phyloP scores from a whole-genome alignment of 75 land plant species.

The Gnetum montanum region DNA sequence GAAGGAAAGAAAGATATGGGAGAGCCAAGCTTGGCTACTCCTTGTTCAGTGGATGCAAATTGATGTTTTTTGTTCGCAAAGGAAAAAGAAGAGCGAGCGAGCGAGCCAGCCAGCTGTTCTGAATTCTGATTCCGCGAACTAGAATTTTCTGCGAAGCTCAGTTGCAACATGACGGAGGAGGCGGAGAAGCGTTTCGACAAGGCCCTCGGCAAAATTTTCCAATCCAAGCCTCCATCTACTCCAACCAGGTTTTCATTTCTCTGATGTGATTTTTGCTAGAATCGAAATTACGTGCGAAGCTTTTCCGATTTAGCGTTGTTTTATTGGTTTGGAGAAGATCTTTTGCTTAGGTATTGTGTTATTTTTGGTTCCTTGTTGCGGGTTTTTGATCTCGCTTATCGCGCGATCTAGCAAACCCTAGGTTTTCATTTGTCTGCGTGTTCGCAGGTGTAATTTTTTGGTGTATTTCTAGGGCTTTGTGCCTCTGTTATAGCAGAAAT shows the following conservation, averaged over 20 bases:
- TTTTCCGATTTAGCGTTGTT: background rate
- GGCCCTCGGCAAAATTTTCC: slow-evolving; percentile 77
- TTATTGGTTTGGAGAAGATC: background rate
- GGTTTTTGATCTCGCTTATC: no score
- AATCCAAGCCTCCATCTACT: slow-evolving; percentile 7
- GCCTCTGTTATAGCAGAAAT: no score
- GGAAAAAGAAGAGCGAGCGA: background rate
- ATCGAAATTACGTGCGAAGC: background rate
- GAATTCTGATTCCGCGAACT: background rate
- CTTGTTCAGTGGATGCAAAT: no score
- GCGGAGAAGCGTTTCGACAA: slow-evolving; percentile 54
- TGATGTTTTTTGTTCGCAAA: no score
- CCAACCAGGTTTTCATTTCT: slow-evolving; percentile 9
- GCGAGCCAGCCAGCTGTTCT: background rate
- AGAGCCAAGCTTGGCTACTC: no score
- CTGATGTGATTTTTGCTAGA: background rate
- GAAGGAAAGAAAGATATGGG: no score
- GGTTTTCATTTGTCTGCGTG: no score
- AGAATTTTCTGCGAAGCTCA: background rate
- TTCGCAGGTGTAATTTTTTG: no score
- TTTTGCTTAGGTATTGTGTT: background rate
- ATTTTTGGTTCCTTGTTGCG: background rate
- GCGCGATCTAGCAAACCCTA: no score
- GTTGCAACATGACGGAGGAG: slow-evolving; percentile 37
- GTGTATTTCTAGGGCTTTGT: no score